A percentile compares a stretch with the other conserved stretches of the same genome.
phyloP scores from a whole-genome alignment of 2,329 filamentous ascomycete genomes.

The Penicillium aurantiogriseum region DNA sequence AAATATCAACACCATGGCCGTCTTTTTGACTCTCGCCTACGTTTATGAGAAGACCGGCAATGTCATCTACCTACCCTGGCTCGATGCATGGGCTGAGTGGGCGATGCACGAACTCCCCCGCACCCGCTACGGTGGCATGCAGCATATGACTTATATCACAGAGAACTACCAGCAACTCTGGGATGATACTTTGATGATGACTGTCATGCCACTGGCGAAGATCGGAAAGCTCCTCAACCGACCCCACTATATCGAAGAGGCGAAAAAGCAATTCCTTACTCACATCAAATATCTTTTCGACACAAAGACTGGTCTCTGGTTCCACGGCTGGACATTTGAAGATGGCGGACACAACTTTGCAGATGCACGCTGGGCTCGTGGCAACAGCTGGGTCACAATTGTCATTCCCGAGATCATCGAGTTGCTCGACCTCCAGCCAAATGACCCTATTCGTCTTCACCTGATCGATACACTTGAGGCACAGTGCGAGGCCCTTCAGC shows the following conservation, averaged over 20 bases:
- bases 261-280: slow-evolving; percentile 72
- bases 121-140: slow-evolving; percentile 69
- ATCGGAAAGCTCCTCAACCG: slow-evolving; percentile 69
- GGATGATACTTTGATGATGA: slow-evolving; percentile 90
- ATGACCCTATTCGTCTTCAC: slow-evolving; percentile 60
- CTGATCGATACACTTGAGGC: slow-evolving; percentile 58
- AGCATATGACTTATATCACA: slow-evolving; percentile 71
- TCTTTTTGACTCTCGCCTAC: slow-evolving; percentile 71
- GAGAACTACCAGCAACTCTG: slow-evolving; percentile 73
- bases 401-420: slow-evolving; percentile 81
- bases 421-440: slow-evolving; percentile 59
- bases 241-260: slow-evolving; percentile 73
- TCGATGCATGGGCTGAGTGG: slow-evolving; percentile 81
- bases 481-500: slow-evolving; percentile 64
- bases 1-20: slow-evolving; percentile 83
- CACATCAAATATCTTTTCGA: slow-evolving; percentile 80
- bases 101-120: slow-evolving; percentile 72
- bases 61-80: slow-evolving; percentile 69
- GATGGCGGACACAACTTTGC: slow-evolving; percentile 62
- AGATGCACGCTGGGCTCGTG: slow-evolving; percentile 56
- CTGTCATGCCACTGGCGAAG: slow-evolving; percentile 74
- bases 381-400: slow-evolving; percentile 70
- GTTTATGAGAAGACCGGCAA: slow-evolving; percentile 75
- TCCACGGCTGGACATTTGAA: slow-evolving; percentile 78
- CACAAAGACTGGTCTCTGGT: slow-evolving; percentile 68